Percentiles rank a stretch among this genome's conserved stretches.
Conservation (phyloP, 2,329 filamentous ascomycete species). For the Knoxdaviesia capensis region DNA sequence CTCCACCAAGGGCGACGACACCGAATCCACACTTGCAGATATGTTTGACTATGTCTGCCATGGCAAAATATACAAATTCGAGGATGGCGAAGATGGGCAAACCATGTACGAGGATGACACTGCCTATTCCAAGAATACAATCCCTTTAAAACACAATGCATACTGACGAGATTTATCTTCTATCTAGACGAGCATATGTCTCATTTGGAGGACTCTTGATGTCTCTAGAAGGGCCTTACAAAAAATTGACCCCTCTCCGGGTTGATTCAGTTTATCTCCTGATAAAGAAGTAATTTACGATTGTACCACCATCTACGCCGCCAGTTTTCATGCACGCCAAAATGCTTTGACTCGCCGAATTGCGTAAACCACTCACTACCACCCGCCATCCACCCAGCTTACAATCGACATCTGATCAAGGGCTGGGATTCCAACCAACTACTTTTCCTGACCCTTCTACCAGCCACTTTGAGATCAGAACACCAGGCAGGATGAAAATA, state of each 20-base stretch:
- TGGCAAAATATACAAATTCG: constrained; percentile 76
- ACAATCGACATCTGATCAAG: no score
- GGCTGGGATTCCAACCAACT: no score
- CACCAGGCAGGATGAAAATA: no score
- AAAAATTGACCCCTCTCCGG: constrained; percentile 78
- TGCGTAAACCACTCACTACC: no score
- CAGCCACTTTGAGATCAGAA: no score
- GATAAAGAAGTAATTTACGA: constrained; percentile 48
- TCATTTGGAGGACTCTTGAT: constrained; percentile 87
- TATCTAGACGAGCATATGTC: constrained; percentile 65
- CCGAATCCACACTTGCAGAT: constrained; percentile 47
- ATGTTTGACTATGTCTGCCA: constrained; percentile 77
- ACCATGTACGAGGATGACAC: constrained; percentile 48
- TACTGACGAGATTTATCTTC: constrained; percentile 2
- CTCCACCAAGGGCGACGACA: constrained; percentile 30
- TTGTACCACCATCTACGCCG: no score
- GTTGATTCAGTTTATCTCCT: constrained; percentile 90
- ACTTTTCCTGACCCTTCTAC: no score
- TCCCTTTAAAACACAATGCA: neutral
- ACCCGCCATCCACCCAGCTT: no score
- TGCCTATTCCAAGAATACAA: neutral
- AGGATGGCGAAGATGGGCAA: constrained; percentile 58
- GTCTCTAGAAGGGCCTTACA: constrained; percentile 82
- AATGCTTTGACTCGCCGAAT: no score
- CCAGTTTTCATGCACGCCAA: no score